Evolutionary conservation across 2,329 filamentous ascomycete genomes (phyloP).

Genomic region (Penicillium nordicum): DNA sequence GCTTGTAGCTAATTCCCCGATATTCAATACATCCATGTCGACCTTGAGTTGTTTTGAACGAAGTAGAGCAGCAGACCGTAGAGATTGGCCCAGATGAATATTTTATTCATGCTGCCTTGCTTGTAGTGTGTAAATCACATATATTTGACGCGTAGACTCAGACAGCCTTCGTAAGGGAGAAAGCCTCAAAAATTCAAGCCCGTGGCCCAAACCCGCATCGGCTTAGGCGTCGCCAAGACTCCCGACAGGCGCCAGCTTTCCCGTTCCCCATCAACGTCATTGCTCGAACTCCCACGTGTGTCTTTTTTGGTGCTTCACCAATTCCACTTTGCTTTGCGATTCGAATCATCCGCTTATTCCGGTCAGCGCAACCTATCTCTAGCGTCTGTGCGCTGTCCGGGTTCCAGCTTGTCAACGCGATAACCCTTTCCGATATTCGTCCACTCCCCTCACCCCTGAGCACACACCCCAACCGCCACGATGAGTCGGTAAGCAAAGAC

Average conservation of each 20-base stretch:
- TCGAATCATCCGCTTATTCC: slow-evolving; percentile 1
- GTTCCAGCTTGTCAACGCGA: slow-evolving; percentile 19
- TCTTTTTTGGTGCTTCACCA: slow-evolving; percentile 5
- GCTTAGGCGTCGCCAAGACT: slow-evolving; percentile 33
- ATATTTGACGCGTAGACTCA: background rate
- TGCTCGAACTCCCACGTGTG: slow-evolving; percentile 21
- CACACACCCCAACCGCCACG: slow-evolving; percentile 51
- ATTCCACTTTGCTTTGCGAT: background rate
- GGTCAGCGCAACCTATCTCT: slow-evolving; percentile 11
- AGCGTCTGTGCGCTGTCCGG: slow-evolving; percentile 20
- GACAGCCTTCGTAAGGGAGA: background rate
- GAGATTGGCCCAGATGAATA: background rate
- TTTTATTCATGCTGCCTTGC: background rate
- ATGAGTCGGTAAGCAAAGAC: slow-evolving; percentile 55
- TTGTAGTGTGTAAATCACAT: background rate
- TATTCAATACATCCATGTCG: background rate
- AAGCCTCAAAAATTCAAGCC: background rate
- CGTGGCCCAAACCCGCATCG: slow-evolving; percentile 10
- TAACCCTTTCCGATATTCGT: slow-evolving; percentile 7
- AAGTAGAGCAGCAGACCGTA: background rate
- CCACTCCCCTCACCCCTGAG: slow-evolving; percentile 22
- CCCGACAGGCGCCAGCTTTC: slow-evolving; percentile 34
- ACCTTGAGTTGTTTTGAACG: background rate
- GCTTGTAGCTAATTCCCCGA: background rate
- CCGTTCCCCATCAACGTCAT: slow-evolving; percentile 36